Conservation (phyloP, 2,329 filamentous ascomycete genomes). For the Drechslerella coelobrocha region DNA sequence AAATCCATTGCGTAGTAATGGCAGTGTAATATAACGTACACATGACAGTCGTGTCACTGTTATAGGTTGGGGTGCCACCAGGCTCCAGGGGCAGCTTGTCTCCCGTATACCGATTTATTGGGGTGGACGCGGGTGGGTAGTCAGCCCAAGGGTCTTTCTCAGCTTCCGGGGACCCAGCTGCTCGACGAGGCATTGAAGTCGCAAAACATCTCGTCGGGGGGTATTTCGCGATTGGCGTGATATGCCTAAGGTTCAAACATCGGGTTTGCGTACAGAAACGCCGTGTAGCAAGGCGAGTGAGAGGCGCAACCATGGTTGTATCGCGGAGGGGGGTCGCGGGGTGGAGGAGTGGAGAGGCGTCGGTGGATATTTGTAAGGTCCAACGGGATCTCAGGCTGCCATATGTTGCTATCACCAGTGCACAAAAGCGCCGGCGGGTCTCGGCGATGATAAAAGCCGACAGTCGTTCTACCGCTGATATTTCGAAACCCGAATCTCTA, state of each 20-base stretch:
- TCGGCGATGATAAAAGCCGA: neutral
- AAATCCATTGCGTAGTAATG: conserved; percentile 58
- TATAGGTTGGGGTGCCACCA: conserved; percentile 51
- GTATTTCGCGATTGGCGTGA: conserved; percentile 17
- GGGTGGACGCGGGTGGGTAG: conserved; percentile 34
- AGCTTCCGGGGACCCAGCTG: conserved; percentile 11
- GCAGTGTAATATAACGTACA: conserved; percentile 61
- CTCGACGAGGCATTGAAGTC: conserved; percentile 47
- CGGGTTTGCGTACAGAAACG: conserved; percentile 30
- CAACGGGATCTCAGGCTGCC: conserved; percentile 22
- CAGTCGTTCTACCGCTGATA: neutral
- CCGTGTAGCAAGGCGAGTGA: conserved; percentile 45
- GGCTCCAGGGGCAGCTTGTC: conserved; percentile 17
- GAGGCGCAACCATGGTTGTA: conserved; percentile 37
- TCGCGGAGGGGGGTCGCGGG: conserved; percentile 32
- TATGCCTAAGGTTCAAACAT: conserved; percentile 32
- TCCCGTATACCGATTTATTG: conserved; percentile 37
- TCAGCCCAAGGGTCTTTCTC: conserved; percentile 5
- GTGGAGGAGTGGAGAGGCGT: conserved; percentile 38
- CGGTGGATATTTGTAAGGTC: conserved; percentile 8
- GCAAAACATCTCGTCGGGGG: conserved; percentile 38
- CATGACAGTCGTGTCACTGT: conserved; percentile 58
- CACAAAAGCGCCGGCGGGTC: neutral
- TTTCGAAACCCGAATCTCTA: conserved; percentile 26
- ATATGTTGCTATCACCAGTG: conserved; percentile 9